Base-by-base conservation (phyloP, 2,329 filamentous ascomycete genomes). In the Phaeosphaeriaceae sp. region DNA sequence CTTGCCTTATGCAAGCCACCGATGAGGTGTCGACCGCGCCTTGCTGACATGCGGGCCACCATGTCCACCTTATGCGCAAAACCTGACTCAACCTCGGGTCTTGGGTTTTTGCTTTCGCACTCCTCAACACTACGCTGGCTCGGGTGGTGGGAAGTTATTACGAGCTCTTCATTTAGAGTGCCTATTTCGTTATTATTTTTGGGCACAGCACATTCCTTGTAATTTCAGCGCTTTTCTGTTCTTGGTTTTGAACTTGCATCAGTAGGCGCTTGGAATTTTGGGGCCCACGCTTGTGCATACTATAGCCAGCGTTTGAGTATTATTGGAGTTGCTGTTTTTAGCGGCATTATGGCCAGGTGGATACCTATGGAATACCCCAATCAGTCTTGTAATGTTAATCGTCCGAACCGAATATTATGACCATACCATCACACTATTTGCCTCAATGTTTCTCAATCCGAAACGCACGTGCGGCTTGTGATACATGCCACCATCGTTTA, bases 41-140 rank as follows among this genome's bases (percentile, higher is more conserved):
- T 55, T 43, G 49, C 54, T 55, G 48, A 53, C 54, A 54, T 38
- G 54, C 46, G 49, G 48, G 63, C 40, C 58, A 50, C 54, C 42
- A 30, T 41, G 23, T 42, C 34, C 29, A 50, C 39, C 46, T 34
- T 37, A 44, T 49, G 46, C 54, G 56, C 54, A 58, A 43, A 54
- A 47, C 61, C 57, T 66, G 60, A 67, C 60, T 67, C 63, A 65
- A 57, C 44, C 29, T 55, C 50, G 46, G 59, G 58, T 54, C 52
- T n/a, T n/a, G 60, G 40, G 52, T 49, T 56, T 55, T 63, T 55
- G 52, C 58, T 57, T 49, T 52, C 49, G 42, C 55, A 51, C 45
- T 46, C 56, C 56, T 54, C 63, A 58, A 67, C 68, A 71, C 67
- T 46, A 26, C 68, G 70, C 70, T 63, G 68, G 70, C 56, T 63